Conservation (phyloP, 352 stramenopile species). For the Phytophthora syringae region DNA sequence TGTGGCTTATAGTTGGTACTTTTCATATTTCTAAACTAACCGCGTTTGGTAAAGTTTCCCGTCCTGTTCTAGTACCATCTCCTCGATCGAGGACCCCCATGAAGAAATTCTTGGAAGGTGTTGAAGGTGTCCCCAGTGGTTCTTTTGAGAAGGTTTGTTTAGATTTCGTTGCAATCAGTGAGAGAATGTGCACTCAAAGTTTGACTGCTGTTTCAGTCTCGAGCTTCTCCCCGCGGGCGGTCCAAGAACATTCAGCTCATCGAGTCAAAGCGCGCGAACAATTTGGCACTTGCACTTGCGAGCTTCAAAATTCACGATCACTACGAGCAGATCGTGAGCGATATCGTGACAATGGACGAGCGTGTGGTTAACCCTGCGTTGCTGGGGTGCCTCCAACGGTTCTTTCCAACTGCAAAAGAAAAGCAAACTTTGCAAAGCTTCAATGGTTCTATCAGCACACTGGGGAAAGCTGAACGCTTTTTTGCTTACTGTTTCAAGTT, state of each 20-base stretch:
- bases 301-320: constrained; percentile 82
- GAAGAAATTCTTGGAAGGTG: constrained; percentile 29
- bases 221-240: constrained; percentile 71
- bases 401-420: constrained; percentile 80
- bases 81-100: constrained; percentile 47
- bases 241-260: constrained; percentile 81
- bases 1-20: constrained; percentile 3
- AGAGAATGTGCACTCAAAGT: neutral
- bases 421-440: constrained; percentile 51
- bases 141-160: constrained; percentile 69
- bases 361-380: constrained; percentile 61
- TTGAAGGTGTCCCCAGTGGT: constrained; percentile 21
- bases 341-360: constrained; percentile 70
- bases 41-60: constrained; percentile 37
- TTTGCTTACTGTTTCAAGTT: constrained; percentile 72
- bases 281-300: constrained; percentile 70
- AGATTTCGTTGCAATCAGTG: neutral
- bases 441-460: constrained; percentile 41
- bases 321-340: constrained; percentile 69
- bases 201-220: constrained; percentile 43
- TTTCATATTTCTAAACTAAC: constrained; percentile 6
- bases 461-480: constrained; percentile 81
- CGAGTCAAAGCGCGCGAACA: constrained; percentile 83
- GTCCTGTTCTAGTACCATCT: constrained; percentile 60
- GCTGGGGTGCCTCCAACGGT: constrained; percentile 73